A percentile compares a stretch with the other conserved stretches of the same genome.
Conservation (phyloP, 2,329 filamentous ascomycete genomes). For the Diaporthe velutina region DNA sequence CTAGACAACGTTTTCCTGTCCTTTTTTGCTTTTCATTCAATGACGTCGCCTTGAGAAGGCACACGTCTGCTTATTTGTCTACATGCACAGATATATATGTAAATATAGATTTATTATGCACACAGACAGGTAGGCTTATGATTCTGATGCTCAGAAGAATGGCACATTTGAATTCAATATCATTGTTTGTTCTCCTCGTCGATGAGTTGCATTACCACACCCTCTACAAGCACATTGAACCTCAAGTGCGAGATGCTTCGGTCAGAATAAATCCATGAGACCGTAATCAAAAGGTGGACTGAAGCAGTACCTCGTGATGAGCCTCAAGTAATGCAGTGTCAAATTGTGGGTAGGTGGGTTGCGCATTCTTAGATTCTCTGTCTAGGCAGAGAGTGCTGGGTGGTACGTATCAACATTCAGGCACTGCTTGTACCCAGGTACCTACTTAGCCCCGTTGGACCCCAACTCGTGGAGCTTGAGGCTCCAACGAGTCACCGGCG, state of each 20-base stretch:
- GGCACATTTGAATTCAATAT: background rate
- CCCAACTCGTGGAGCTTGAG: slow-evolving; percentile 19
- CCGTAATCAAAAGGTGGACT: background rate
- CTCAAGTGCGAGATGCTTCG: background rate
- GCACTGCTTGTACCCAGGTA: slow-evolving; percentile 1
- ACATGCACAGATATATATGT: too few species aligned
- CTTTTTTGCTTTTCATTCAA: too few species aligned
- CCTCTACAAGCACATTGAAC: background rate
- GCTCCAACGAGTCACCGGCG: slow-evolving; percentile 27
- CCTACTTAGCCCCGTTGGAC: background rate
- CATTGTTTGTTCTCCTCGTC: background rate
- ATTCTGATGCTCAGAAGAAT: background rate
- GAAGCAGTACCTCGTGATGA: background rate
- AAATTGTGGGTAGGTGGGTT: background rate
- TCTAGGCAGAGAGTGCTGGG: background rate
- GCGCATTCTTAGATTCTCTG: background rate
- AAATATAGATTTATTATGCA: background rate
- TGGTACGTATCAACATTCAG: background rate
- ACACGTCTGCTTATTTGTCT: background rate
- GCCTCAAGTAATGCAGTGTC: background rate
- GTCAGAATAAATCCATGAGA: background rate
- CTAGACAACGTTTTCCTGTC: background rate
- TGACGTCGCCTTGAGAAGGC: background rate
- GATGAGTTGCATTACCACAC: too few species aligned
- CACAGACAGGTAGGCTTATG: background rate